Evolutionary conservation across 2,329 filamentous ascomycete species (phyloP), one percentile per base, ranked within the genome.

Genomic region (Cladosporium sp.): DNA sequence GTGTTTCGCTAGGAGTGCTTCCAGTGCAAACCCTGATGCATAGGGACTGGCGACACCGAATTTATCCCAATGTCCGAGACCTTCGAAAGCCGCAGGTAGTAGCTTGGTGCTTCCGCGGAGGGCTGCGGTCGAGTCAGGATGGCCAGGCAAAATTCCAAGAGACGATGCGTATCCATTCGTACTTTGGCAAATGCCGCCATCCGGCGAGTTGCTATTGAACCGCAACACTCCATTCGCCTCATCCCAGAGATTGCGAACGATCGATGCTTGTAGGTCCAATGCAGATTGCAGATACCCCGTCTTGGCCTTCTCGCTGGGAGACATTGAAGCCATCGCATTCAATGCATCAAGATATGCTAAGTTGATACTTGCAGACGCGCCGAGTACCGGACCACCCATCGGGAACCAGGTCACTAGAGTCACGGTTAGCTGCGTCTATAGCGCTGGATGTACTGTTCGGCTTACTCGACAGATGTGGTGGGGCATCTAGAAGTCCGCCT

Each of bases 1-100:
- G 16, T 53, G 30, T 7, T n/a, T 49, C 56, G 46, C 64, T 53
- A 64, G 21, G 54, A 51, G 51, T 63, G 36, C 32, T 53, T 43
- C n/a, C 26, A 53, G 26, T 18, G 49, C 26, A 18, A 53, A 53
- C 0, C 49, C 49, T 13, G 49, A 53, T 53, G 49, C 49, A 23
- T 28, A 53, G 8, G 49, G 49, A 28, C 49, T 53, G 3, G 49
- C 4, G 14, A 53, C 16, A 53, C 23, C 23, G 16, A 53, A 32
- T 21, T 21, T 21, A 13, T 53, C 49, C 49, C 49, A 53, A n/a
- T 28, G 23, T 3, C 49, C 49, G 7, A 53, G 49, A 11, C 49
- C 49, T 7, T 53, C 14, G 6, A 53, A 53, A 28, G 49, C 49
- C 26, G 25, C 49, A 11, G 49, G 49, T 10, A 53, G 25, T 6